These are phyloP conservation scores for Annona squamosa DNA, from an alignment of 164 flowering plant genomes.

Conservation along the genomic window DNA sequence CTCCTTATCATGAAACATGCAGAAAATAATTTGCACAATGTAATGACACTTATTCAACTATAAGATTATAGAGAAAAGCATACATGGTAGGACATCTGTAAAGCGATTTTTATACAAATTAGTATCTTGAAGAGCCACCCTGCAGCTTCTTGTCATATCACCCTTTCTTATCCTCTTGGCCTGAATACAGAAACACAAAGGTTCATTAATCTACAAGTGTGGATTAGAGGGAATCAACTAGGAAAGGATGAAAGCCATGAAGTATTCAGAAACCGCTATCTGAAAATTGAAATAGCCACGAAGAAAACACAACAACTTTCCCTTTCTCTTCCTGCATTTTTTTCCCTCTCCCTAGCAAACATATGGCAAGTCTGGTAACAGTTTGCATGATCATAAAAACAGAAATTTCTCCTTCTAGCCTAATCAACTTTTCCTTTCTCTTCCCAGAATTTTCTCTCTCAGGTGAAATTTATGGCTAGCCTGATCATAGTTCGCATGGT, in stretches of 20 bases:
- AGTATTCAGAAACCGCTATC: too few species aligned
- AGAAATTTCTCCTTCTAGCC: too few species aligned
- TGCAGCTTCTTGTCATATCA: slow-evolving; percentile 43
- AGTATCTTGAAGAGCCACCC: slow-evolving; percentile 51
- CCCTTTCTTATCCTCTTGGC: slow-evolving; percentile 39
- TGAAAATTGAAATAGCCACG: too few species aligned
- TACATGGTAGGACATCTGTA: slow-evolving; percentile 74
- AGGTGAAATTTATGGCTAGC: too few species aligned
- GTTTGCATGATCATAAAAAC: too few species aligned
- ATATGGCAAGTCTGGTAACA: too few species aligned
- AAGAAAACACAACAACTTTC: too few species aligned
- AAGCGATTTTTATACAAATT: slow-evolving; percentile 72
- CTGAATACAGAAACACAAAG: slow-evolving; percentile 26
- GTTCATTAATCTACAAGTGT: not conserved
- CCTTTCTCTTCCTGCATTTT: too few species aligned
- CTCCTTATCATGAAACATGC: not conserved
- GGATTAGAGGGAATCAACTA: not conserved
- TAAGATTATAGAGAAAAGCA: not conserved
- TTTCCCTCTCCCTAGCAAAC: too few species aligned
- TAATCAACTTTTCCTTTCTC: too few species aligned
- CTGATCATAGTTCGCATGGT: too few species aligned
- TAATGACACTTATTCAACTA: not conserved
- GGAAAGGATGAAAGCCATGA: not conserved
- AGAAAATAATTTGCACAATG: not conserved
- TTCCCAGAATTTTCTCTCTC: too few species aligned